Base-by-base conservation (phyloP, 768 basidiomycete genomes). In the Crassisporium funariophilum region DNA sequence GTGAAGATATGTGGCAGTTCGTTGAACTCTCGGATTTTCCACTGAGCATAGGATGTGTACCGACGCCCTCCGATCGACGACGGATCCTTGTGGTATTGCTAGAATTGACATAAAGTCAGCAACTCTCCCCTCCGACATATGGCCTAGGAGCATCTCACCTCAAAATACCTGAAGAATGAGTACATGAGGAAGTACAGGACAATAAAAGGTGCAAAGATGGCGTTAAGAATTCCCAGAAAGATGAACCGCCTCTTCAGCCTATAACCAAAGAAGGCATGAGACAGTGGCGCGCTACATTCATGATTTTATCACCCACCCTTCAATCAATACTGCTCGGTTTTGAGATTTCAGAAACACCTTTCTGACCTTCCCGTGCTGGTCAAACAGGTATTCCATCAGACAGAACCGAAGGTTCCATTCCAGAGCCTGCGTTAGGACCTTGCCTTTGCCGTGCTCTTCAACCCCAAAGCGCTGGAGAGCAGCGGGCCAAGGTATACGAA, bases 11-110 rank as follows among this genome's bases (percentile, higher is more conserved):
- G 97, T 0, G 93, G 89, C 7, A 99, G 74, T 60, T 99, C 97
- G 63, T 99, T 99, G 75, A 98, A 99, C 64, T 99, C 97, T 46
- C 97, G 80, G 62, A 98, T 98, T 63, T 98, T 98, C 97, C 97
- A 99, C 50, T 91, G 86, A 4, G 95, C 95, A 50, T 88, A 95
- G 0, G 86, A 88, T 0, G 97, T 99, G 60, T 98, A 99, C 46
- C 88, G 81, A 23, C 97, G 84, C 9, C 88, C 84, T 27, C 94
- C 89, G 39, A 98, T 92, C 1, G 92, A 86, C 0, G 97, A 98
- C 2, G 95, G 97, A 61, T 98, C 93, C 68, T 95, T 95, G 79
- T 92, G 95, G 60, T 98, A 98, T 77, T 99, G 95, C 97, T 99
- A 56, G 12, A 40, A 34, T 42, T 50, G 25, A 21, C 24, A 33